Percentiles rank a stretch among this genome's conserved stretches.
Evolutionary conservation across 176 grass and related monocot genomes (phyloP).

Genomic region (Dendrocalamus sinicus): DNA sequence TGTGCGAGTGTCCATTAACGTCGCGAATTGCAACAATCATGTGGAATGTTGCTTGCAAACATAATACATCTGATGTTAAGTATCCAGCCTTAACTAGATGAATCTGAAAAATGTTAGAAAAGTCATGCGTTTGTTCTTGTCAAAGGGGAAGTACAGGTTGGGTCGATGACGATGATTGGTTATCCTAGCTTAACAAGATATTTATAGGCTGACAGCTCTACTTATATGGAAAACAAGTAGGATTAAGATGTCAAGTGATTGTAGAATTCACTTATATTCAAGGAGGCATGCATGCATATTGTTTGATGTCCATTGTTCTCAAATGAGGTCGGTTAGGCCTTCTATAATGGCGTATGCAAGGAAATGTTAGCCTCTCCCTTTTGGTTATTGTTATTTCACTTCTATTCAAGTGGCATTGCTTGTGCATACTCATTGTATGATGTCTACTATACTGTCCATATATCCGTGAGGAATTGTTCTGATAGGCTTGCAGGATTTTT

Average conservation of each 20-base stretch:
- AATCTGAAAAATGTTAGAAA: neutral
- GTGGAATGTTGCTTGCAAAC: neutral
- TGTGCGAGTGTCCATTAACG: neutral
- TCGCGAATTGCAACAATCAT: neutral
- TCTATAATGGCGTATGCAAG: neutral
- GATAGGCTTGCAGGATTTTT: neutral
- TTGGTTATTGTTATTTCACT: neutral
- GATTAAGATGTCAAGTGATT: neutral
- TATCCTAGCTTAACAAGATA: neutral
- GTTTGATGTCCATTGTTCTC: neutral
- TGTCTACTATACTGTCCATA: neutral
- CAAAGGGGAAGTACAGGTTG: neutral
- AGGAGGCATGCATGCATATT: neutral
- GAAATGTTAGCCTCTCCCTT: neutral
- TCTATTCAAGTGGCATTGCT: neutral
- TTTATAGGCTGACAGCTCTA: neutral
- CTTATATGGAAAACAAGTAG: neutral
- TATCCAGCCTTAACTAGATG: neutral
- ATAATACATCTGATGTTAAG: neutral
- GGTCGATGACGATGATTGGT: neutral
- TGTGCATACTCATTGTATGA: neutral
- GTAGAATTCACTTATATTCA: constrained; percentile 1
- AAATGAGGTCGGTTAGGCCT: neutral
- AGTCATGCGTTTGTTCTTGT: neutral
- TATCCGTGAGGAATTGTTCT: neutral